Base-by-base conservation (phyloP, 164 flowering plant genomes). In the Berberis vulgaris region DNA sequence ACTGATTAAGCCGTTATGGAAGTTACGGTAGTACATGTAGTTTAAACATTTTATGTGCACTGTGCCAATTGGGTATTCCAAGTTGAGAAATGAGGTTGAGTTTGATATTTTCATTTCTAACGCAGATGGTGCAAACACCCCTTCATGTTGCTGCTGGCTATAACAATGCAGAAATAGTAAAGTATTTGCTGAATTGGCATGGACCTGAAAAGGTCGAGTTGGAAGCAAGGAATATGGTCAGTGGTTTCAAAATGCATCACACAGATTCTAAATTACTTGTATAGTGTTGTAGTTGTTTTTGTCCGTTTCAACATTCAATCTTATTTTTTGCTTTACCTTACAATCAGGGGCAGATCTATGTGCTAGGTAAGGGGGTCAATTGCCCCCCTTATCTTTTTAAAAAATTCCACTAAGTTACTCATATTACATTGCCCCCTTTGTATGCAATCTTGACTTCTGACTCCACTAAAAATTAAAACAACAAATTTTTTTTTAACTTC, bases 91-190 rank as follows among this genome's bases (percentile, higher is more conserved):
- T 13, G 47, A 39, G 4, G 4, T 60, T 59, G n/a, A 5, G 50
- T 47, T 47, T 47, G 9, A 47, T 5, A 5, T 47, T 60, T 46
- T 49, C 46, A 62, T 65, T 56, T 13, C 2, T 57, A 69, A 38
- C 75, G 73, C 83, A 95, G 99, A 87, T 95, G 97, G 84, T 80
- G 44, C 91, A 91, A 61, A 95, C 99, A 5, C 97, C 97, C 1
- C 95, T 95, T 64, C 97, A 95, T 79, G 88, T 89, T 60, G 78
- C 97, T 65, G 90, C 99, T 71, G 96, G 89, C 57, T 66, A 81
- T 74, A 86, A 91, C 67, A 83, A 69, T 26, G 78, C 76, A 43
- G 97, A 81, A 63, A 78, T 95, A 62, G 77, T 91, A 43, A 86
- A 83, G 72, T 78, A 77, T 76, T 76, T 95, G 58, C 89, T 95